Conservation (phyloP, 2,329 filamentous ascomycete genomes). For the Xylaria sp. region DNA sequence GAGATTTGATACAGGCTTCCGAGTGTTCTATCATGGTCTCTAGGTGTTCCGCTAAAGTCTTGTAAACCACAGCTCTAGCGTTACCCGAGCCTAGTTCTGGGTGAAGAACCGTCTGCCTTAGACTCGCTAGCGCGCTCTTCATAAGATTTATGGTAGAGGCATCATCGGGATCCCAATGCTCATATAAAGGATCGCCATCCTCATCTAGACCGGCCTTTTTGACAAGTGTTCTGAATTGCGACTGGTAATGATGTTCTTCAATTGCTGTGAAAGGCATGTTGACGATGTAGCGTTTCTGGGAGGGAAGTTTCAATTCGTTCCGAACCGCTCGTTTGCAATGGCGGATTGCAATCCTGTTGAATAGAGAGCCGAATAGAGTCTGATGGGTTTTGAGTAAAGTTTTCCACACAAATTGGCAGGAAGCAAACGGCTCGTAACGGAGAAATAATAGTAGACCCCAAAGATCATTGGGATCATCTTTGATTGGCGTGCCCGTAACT, state of each 20-base stretch:
- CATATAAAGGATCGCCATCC: constrained; percentile 69
- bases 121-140: constrained; percentile 79
- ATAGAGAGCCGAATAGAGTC: constrained; percentile 73
- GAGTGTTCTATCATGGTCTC: constrained; percentile 92
- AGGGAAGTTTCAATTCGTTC: constrained; percentile 80
- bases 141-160: constrained; percentile 72
- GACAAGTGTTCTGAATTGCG: constrained; percentile 80
- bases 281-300: constrained; percentile 87
- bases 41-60: constrained; percentile 83
- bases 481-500: constrained; percentile 89
- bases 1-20: constrained; percentile 71
- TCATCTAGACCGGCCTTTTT: constrained; percentile 73
- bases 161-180: constrained; percentile 73
- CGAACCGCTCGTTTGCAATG: constrained; percentile 87
- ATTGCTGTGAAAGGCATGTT: constrained; percentile 90
- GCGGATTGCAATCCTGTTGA: constrained; percentile 77
- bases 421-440: constrained; percentile 79
- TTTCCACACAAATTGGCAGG: constrained; percentile 73
- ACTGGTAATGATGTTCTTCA: constrained; percentile 89
- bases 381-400: constrained; percentile 71
- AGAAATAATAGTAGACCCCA: constrained; percentile 86
- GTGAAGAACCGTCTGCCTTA: constrained; percentile 87
- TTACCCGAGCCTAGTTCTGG: constrained; percentile 80
- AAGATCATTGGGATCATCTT: constrained; percentile 80
- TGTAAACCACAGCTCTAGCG: constrained; percentile 70